Base-by-base conservation (phyloP, 805 yeast species). In the Metschnikowia hibisci region DNA sequence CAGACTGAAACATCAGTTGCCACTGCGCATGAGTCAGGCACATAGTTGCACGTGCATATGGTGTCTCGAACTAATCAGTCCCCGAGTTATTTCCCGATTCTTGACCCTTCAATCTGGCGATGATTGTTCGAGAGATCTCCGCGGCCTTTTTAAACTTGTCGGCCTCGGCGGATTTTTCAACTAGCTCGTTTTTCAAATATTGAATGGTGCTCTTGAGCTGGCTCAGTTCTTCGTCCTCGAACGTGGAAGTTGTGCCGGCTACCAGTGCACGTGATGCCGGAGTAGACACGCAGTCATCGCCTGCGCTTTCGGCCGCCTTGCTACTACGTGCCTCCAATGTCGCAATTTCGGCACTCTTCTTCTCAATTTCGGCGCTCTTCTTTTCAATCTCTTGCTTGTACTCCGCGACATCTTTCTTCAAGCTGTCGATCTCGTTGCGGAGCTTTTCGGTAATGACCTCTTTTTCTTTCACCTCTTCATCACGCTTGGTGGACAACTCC, bases 61-160 rank as follows among this genome's bases (percentile, higher is more conserved):
- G 10, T 5, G 15, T 5, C 20, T 16, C 11, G 12, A 8, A n/a
- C 12, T 14, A 15, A 13, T 26, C 13, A 10, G 12, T 14, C 12
- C 8, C 23, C 18, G 11, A 10, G 7, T 13, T 23, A 15, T 15
- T 11, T 15, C 14, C 38, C 22, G 16, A 25, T 12, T 34, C 39
- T 31, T 35, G 41, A 37, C 37, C 41, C 41, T 34, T 40, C 26
- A 33, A 43, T n/a, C n/a, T 37, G 31, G 27, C 31, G 13, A 30
- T 40, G 14, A 43, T 39, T n/a, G 18, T 38, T 32, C 18, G 33
- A 32, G 34, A 16, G 15, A 43, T 33, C 4, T 22, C 46, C 8
- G 20, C 33, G 8, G 41, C 32, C 28, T 33, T 43, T 31, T 39
- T 42, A 34, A 20, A 32, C 26, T 22, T 31, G 27, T 42, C 34